phyloP scores from a whole-genome alignment of 2,329 filamentous ascomycete genomes.

The Xylariales sp. region DNA sequence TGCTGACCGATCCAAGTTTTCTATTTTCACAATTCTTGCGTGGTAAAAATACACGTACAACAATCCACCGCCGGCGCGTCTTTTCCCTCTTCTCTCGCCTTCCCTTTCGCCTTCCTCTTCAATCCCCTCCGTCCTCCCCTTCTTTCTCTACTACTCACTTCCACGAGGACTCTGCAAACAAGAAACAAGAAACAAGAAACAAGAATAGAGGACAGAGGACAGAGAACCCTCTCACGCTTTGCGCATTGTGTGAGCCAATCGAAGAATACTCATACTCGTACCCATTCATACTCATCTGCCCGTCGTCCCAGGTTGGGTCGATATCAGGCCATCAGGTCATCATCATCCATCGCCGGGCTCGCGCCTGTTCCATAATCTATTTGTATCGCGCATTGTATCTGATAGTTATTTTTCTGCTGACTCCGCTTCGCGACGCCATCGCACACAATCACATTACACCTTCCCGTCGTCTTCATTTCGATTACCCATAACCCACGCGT shows the following conservation, averaged over 20 bases:
- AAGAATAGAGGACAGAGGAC: neutral
- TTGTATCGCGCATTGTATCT: neutral
- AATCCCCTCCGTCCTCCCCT: neutral
- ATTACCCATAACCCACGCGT: conserved; percentile 3
- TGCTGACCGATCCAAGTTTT: too few species aligned
- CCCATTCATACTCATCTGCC: too few species aligned
- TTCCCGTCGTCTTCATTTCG: neutral
- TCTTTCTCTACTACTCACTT: neutral
- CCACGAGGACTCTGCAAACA: conserved; percentile 17
- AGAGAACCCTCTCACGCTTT: conserved; percentile 8
- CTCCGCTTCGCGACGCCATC: conserved; percentile 1
- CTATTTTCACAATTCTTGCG: neutral
- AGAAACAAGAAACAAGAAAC: neutral
- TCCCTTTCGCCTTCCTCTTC: neutral
- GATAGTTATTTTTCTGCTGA: neutral
- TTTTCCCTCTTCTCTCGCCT: conserved; percentile 18
- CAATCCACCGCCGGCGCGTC: conserved; percentile 9
- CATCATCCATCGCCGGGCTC: neutral
- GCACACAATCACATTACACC: neutral
- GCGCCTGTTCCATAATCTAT: neutral
- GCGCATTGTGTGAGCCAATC: neutral
- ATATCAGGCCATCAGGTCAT: conserved; percentile 16
- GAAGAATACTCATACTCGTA: neutral
- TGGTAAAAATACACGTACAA: neutral
- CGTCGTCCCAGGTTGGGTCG: conserved; percentile 8